Percentiles rank a stretch among this genome's conserved stretches.
phyloP scores from a whole-genome alignment of 495 filamentous ascomycete genomes.

The Aspergillus coremiiformis region DNA sequence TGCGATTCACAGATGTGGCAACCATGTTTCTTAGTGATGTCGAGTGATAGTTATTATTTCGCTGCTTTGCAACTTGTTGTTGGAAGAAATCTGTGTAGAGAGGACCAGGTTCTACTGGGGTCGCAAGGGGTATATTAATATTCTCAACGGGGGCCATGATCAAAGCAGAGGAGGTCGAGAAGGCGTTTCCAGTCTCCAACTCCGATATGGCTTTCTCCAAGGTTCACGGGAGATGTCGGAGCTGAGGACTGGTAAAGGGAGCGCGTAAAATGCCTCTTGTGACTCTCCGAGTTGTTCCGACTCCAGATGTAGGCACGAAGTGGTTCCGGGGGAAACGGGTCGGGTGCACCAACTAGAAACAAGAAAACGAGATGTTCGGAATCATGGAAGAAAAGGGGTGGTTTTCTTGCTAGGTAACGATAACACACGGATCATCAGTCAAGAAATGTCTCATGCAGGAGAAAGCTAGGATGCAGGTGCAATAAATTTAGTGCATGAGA shows the following conservation, averaged over 20 bases:
- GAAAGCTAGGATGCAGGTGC: not conserved
- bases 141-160: slow-evolving; percentile 36
- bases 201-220: slow-evolving; percentile 35
- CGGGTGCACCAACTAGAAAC: slow-evolving; percentile 19
- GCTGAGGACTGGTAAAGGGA: slow-evolving; percentile 31
- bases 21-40: slow-evolving; percentile 56
- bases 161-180: slow-evolving; percentile 19
- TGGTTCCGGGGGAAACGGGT: slow-evolving; percentile 26
- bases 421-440: not conserved
- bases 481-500: not conserved
- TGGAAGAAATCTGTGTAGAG: slow-evolving; percentile 50
- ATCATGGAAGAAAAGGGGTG: not conserved
- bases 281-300: slow-evolving; percentile 36
- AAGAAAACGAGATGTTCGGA: slow-evolving; percentile 8
- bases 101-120: slow-evolving; percentile 43
- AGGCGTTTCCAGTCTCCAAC: slow-evolving; percentile 21
- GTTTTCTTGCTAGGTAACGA: not conserved
- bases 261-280: slow-evolving; percentile 22
- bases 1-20: slow-evolving; percentile 78
- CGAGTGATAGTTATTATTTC: slow-evolving; percentile 58
- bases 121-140: slow-evolving; percentile 40
- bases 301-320: slow-evolving; percentile 34
- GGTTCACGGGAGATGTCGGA: slow-evolving; percentile 43
- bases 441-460: slow-evolving; percentile 15
- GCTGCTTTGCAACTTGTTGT: slow-evolving; percentile 54